A percentile compares a stretch with the other conserved stretches of the same genome.
phyloP scores from a whole-genome alignment of 1,139 yeast genomes.

The Nakaseomyces sp. region DNA sequence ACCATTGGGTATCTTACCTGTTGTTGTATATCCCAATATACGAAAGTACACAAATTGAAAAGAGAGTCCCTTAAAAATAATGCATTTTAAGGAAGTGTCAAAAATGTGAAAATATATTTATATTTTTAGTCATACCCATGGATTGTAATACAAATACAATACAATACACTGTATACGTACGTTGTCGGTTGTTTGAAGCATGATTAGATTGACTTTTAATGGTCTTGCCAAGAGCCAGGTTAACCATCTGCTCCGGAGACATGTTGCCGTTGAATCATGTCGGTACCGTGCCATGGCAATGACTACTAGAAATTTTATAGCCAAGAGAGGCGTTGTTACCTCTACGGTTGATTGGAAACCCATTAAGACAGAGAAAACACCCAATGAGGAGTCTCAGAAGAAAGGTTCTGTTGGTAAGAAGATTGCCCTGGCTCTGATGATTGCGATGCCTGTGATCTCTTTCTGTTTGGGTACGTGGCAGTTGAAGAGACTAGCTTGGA shows the following conservation, averaged over 20 bases:
- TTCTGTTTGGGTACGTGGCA: constrained; percentile 95
- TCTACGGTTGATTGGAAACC: constrained; percentile 84
- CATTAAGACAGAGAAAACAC: constrained; percentile 44
- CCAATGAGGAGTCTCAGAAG: constrained; percentile 32
- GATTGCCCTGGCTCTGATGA: constrained; percentile 49
- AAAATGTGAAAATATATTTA: too few relatives aligned
- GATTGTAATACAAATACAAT: too few relatives aligned
- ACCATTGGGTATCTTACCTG: too few relatives aligned
- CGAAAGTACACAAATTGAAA: too few relatives aligned
- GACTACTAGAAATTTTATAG: not conserved
- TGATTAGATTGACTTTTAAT: not conserved
- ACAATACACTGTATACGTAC: too few relatives aligned
- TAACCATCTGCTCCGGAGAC: not conserved
- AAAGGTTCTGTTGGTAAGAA: constrained; percentile 35
- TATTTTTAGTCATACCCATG: too few relatives aligned
- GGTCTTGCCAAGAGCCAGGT: not conserved
- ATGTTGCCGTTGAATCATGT: not conserved
- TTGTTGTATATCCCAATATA: too few relatives aligned
- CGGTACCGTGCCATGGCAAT: not conserved
- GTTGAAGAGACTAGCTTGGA: constrained; percentile 77
- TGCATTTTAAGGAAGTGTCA: too few relatives aligned
- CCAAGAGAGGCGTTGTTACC: constrained; percentile 40
- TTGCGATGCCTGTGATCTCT: constrained; percentile 82
- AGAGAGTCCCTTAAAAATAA: too few relatives aligned
- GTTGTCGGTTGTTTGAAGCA: too few relatives aligned